Evolutionary conservation across 495 filamentous ascomycete genomes (phyloP).

Genomic region (Melanomma pulvis-pyrius): DNA sequence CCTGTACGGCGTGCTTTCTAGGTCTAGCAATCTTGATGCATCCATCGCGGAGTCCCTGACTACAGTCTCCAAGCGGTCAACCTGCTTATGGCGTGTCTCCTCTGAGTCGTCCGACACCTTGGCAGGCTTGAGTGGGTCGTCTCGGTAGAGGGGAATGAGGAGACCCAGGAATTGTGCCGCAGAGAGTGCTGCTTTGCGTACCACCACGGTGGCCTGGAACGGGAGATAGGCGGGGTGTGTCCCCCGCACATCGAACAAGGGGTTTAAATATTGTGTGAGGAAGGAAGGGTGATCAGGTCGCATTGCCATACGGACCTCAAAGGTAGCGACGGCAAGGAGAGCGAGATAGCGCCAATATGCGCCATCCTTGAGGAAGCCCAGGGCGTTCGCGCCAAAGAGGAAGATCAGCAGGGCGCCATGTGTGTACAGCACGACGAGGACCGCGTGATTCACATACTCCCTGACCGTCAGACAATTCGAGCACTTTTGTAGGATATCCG

Average conservation of each 20-base stretch:
- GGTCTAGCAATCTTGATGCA: slow-evolving; percentile 65
- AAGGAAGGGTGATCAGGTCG: slow-evolving; percentile 62
- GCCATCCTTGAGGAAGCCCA: slow-evolving; percentile 80
- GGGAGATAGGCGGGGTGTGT: slow-evolving; percentile 72
- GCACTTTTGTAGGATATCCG: slow-evolving; percentile 66
- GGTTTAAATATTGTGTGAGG: slow-evolving; percentile 63
- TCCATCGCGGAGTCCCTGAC: slow-evolving; percentile 66
- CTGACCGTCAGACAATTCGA: slow-evolving; percentile 67
- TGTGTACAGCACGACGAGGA: slow-evolving; percentile 61
- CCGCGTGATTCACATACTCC: slow-evolving; percentile 72
- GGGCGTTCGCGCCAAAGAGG: slow-evolving; percentile 64
- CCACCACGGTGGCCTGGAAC: slow-evolving; percentile 80
- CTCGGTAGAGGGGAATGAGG: slow-evolving; percentile 65
- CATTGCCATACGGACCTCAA: slow-evolving; percentile 75
- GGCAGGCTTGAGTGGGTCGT: slow-evolving; percentile 37
- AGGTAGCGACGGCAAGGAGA: slow-evolving; percentile 65
- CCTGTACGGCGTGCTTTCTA: slow-evolving; percentile 82
- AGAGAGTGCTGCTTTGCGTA: slow-evolving; percentile 75
- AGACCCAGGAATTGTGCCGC: slow-evolving; percentile 90
- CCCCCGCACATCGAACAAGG: slow-evolving; percentile 56
- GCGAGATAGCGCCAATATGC: slow-evolving; percentile 89
- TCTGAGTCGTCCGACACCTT: slow-evolving; percentile 32
- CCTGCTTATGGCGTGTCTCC: slow-evolving; percentile 47
- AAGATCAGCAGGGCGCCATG: slow-evolving; percentile 65
- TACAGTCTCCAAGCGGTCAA: slow-evolving; percentile 60